Evolutionary conservation across 2,329 filamentous ascomycete genomes (phyloP).

Genomic region (Mycosphaerelloides madeirae): DNA sequence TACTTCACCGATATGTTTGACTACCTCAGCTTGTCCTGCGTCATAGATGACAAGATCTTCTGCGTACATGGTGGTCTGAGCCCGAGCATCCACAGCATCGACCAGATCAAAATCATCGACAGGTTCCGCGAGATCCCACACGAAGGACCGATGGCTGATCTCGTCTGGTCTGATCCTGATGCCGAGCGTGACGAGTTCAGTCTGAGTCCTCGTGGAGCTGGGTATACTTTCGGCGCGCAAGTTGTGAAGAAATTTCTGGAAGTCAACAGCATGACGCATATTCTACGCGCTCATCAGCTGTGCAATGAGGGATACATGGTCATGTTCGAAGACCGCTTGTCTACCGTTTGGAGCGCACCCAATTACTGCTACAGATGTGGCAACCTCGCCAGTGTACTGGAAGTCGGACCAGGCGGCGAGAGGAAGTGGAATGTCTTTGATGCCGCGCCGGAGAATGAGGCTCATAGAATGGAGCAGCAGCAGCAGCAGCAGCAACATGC

Average conservation of each 20-base stretch:
- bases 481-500: slow-evolving; percentile 58
- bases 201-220: slow-evolving; percentile 84
- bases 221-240: slow-evolving; percentile 95
- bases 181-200: slow-evolving; percentile 97
- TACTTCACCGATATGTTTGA: slow-evolving; percentile 99
- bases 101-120: slow-evolving; percentile 99
- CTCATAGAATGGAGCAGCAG: slow-evolving; percentile 75
- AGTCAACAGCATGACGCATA: slow-evolving; percentile 97
- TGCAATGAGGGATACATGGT: slow-evolving; percentile 98
- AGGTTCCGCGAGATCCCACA: slow-evolving; percentile 97
- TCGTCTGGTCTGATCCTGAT: slow-evolving; percentile 97
- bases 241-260: slow-evolving; percentile 98
- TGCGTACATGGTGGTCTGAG: slow-evolving; percentile 83
- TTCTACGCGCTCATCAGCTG: slow-evolving; percentile 93
- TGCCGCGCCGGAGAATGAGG: slow-evolving; percentile 90
- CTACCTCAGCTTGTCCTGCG: slow-evolving; percentile 90
- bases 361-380: slow-evolving; percentile 71
- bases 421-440: slow-evolving; percentile 98
- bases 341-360: slow-evolving; percentile 96
- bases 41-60: slow-evolving; percentile 98
- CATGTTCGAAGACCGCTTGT: slow-evolving; percentile 87
- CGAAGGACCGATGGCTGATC: slow-evolving; percentile 98
- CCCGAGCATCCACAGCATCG: slow-evolving; percentile 86
- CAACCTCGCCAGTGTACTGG: slow-evolving; percentile 93
- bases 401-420: slow-evolving; percentile 89